A percentile compares a stretch with the other conserved stretches of the same genome.
Conservation (phyloP, 2,329 filamentous ascomycete species). For the Alternaria tenuissima region DNA sequence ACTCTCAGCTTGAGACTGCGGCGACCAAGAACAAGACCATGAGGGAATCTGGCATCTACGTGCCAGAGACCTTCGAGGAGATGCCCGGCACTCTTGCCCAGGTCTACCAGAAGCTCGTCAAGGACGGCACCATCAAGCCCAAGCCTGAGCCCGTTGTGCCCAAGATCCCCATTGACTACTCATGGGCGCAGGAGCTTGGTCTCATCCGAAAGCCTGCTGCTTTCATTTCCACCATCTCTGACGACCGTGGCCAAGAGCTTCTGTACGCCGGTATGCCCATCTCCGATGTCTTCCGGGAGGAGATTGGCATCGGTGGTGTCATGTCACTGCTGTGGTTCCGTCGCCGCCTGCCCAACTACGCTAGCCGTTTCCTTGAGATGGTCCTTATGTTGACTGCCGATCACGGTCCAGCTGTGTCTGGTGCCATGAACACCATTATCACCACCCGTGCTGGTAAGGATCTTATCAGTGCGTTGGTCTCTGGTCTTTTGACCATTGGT, state of each 20-base stretch:
- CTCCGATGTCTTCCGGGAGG: conserved; percentile 99
- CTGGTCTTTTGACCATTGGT: conserved; percentile 96
- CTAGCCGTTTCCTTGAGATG: conserved; percentile 99
- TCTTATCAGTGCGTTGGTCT: conserved; percentile 92
- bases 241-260: conserved; percentile 99
- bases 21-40: conserved; percentile 96
- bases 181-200: conserved; percentile 98
- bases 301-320: conserved; percentile 99
- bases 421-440: conserved; percentile 99
- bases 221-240: conserved; percentile 99
- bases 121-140: conserved; percentile 83
- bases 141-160: conserved; percentile 89
- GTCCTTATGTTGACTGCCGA: conserved; percentile 99
- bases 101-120: conserved; percentile 89
- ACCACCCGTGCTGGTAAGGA: conserved; percentile 99
- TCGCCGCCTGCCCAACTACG: conserved; percentile 92
- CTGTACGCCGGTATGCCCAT: conserved; percentile 99
- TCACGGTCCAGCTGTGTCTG: conserved; percentile 97
- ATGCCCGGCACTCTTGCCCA: conserved; percentile 77
- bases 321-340: conserved; percentile 99
- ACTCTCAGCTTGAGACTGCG: conserved; percentile 98
- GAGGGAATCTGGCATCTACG: conserved; percentile 92
- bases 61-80: conserved; percentile 96
- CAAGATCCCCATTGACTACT: conserved; percentile 99
- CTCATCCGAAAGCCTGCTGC: conserved; percentile 99